Evolutionary conservation across 2,329 filamentous ascomycete genomes (phyloP).

Genomic region (Alternaria ethzedia): DNA sequence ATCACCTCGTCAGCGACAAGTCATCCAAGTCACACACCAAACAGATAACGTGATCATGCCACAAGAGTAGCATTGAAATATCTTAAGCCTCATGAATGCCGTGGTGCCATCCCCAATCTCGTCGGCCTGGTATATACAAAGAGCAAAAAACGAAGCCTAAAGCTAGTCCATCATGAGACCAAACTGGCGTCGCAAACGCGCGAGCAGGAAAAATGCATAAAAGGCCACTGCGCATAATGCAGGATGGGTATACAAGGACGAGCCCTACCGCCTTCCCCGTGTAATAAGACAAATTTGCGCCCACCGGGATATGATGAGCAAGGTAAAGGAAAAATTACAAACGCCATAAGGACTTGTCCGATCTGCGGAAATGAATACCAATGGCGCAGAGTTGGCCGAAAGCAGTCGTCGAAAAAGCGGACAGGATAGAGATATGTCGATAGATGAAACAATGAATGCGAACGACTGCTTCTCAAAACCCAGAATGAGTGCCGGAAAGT

Average conservation of each 20-base stretch:
- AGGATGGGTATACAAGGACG: slow-evolving; percentile 45
- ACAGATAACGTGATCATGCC: neutral
- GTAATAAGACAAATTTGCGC: slow-evolving; percentile 17
- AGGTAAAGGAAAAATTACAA: neutral
- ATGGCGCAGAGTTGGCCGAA: neutral
- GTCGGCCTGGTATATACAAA: slow-evolving; percentile 28
- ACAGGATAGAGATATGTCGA: slow-evolving; percentile 10
- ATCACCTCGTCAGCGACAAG: neutral
- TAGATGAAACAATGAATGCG: slow-evolving; percentile 19
- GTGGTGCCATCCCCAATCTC: neutral
- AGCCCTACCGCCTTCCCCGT: slow-evolving; percentile 27
- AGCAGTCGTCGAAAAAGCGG: neutral
- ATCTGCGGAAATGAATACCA: neutral
- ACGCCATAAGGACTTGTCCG: neutral
- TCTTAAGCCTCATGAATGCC: slow-evolving; percentile 1
- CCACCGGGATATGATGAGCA: slow-evolving; percentile 1
- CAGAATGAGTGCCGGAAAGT: neutral
- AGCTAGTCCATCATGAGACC: slow-evolving; percentile 1
- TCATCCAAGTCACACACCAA: neutral
- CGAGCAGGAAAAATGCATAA: neutral
- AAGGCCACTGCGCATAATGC: slow-evolving; percentile 22
- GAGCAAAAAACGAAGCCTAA: slow-evolving; percentile 18
- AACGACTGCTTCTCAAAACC: neutral
- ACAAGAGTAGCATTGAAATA: slow-evolving; percentile 6
- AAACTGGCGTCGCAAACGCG: neutral